Evolutionary conservation across 495 filamentous ascomycete species (phyloP).

Genomic region (Choiromyces venosus): DNA sequence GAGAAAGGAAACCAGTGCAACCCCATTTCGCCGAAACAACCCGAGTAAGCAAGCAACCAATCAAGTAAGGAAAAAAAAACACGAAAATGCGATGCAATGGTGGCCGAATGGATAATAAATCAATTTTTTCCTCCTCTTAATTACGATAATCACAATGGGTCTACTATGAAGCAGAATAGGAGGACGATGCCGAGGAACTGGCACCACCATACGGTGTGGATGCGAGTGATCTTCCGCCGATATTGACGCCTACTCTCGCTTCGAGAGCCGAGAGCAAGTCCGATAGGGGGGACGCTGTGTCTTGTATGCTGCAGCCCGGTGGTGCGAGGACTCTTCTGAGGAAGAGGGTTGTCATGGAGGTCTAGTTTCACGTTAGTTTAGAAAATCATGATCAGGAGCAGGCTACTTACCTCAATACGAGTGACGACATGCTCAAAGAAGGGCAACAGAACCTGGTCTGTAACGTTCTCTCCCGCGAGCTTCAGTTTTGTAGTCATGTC

Average conservation of each 20-base stretch:
- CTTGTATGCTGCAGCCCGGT: conserved; percentile 2
- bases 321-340: conserved; percentile 30
- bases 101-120: not conserved
- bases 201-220: conserved; percentile 9
- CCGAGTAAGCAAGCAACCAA: conserved; percentile 10
- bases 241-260: conserved; percentile 24
- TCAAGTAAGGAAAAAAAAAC: not conserved
- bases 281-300: conserved; percentile 15
- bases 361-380: conserved; percentile 22
- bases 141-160: not conserved
- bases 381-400: not conserved
- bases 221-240: not conserved
- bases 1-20: conserved; percentile 18
- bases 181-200: conserved; percentile 25
- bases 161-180: conserved; percentile 20
- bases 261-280: conserved; percentile 31
- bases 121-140: no score
- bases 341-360: conserved; percentile 37
- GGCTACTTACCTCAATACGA: conserved; percentile 75
- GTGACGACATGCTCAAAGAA: conserved; percentile 92
- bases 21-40: conserved; percentile 24
- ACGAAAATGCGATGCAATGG: not conserved
- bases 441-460: conserved; percentile 75
- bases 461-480: conserved; percentile 74
- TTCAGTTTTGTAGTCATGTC: conserved; percentile 78